phyloP scores from a whole-genome alignment of 495 filamentous ascomycete species.

The Acidomyces sp. region DNA sequence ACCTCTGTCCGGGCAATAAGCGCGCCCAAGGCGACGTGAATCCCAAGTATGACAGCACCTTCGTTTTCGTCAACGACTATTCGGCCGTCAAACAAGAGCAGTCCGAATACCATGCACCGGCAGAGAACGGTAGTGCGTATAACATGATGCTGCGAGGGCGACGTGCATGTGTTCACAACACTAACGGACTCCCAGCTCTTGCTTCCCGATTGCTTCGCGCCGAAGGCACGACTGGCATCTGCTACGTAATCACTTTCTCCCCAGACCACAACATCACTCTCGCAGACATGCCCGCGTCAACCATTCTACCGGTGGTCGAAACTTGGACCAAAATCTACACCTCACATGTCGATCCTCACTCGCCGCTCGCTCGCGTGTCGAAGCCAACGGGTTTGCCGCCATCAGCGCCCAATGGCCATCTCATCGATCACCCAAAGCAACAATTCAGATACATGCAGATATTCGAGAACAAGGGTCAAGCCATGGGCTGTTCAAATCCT shows the following conservation, averaged over 20 bases:
- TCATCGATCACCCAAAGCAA: slow-evolving; percentile 43
- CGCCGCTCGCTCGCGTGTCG: slow-evolving; percentile 45
- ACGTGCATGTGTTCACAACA: background rate
- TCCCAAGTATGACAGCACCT: slow-evolving; percentile 73
- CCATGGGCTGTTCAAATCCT: slow-evolving; percentile 98
- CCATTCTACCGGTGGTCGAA: slow-evolving; percentile 64
- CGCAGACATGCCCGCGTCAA: slow-evolving; percentile 58
- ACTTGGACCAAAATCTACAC: slow-evolving; percentile 85
- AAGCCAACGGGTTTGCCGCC: slow-evolving; percentile 38
- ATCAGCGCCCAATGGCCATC: slow-evolving; percentile 29
- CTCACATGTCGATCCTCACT: slow-evolving; percentile 58
- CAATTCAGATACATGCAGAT: slow-evolving; percentile 98
- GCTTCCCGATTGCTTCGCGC: slow-evolving; percentile 72
- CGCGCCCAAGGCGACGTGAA: slow-evolving; percentile 84
- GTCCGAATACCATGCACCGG: slow-evolving; percentile 47
- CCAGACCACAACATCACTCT: slow-evolving; percentile 82
- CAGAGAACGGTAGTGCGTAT: slow-evolving; percentile 37
- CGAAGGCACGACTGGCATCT: slow-evolving; percentile 82
- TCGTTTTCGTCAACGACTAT: slow-evolving; percentile 96
- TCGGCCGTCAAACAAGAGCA: slow-evolving; percentile 93
- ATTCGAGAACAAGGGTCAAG: slow-evolving; percentile 95
- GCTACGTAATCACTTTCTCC: slow-evolving; percentile 93
- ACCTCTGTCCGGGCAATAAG: slow-evolving; percentile 89
- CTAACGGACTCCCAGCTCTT: slow-evolving; percentile 37
- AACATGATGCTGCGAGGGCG: background rate